phyloP scores from a whole-genome alignment of 75 land plant genomes.

The Selaginella moellendorffii region DNA sequence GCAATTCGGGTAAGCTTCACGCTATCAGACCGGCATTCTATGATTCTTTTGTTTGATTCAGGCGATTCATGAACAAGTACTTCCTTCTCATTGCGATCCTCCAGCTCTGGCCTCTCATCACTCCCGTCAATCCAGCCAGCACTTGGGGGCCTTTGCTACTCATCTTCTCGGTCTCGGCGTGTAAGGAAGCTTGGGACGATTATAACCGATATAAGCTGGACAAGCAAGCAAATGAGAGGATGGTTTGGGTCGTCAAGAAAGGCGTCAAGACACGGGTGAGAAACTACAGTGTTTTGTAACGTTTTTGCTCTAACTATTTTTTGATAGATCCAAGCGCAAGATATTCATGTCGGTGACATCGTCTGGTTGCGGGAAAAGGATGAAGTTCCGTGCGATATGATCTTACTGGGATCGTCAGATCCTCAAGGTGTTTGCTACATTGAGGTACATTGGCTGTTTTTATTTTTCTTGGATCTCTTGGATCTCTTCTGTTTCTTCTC shows the following conservation, averaged over 20 bases:
- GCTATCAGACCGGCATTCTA: neutral
- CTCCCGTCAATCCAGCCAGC: slow-evolving; percentile 95
- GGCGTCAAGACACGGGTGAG: slow-evolving; percentile 65
- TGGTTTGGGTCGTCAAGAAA: slow-evolving; percentile 72
- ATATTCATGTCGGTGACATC: slow-evolving; percentile 73
- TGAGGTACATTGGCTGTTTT: slow-evolving; percentile 31
- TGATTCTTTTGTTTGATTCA: slow-evolving; percentile 27
- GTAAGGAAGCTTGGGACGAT: slow-evolving; percentile 99
- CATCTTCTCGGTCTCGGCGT: slow-evolving; percentile 87
- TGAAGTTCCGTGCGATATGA: slow-evolving; percentile 97
- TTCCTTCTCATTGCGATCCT: slow-evolving; percentile 88
- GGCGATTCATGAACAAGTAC: slow-evolving; percentile 98
- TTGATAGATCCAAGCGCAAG: slow-evolving; percentile 82
- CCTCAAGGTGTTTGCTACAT: slow-evolving; percentile 70
- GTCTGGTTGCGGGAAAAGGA: slow-evolving; percentile 96
- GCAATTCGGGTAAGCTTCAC: slow-evolving; percentile 62
- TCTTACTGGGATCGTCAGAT: slow-evolving; percentile 82
- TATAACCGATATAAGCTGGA: slow-evolving; percentile 81
- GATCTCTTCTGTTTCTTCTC: neutral
- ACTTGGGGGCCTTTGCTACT: slow-evolving; percentile 94
- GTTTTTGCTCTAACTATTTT: neutral
- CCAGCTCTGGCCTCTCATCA: slow-evolving; percentile 91
- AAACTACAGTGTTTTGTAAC: neutral
- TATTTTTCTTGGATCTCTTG: neutral
- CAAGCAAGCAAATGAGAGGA: slow-evolving; percentile 88